Evolutionary conservation across 371 early-diverging fungal species (phyloP).

Genomic region (Ordospora colligata): DNA sequence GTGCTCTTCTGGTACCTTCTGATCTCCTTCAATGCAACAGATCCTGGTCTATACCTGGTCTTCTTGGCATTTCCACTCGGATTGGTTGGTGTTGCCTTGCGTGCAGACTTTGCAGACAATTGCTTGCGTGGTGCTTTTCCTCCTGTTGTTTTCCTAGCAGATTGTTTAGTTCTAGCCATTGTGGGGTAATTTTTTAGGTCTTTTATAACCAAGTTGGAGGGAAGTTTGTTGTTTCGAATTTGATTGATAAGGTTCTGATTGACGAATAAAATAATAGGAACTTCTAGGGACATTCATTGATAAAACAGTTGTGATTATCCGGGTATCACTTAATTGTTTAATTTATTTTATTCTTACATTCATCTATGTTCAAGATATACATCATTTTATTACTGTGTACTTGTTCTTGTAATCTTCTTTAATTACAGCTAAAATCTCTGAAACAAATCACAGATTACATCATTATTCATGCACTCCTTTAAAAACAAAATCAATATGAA

Average conservation of each 20-base stretch:
- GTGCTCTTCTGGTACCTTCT: slow-evolving; percentile 92
- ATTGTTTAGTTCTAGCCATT: slow-evolving; percentile 93
- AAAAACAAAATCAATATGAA: no score
- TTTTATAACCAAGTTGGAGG: slow-evolving; percentile 57
- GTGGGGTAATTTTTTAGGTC: slow-evolving; percentile 32
- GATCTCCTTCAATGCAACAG: slow-evolving; percentile 83
- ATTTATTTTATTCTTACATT: no score
- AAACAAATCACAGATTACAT: no score
- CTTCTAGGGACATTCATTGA: no score
- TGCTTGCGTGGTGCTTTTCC: slow-evolving; percentile 93
- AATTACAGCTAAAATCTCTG: no score
- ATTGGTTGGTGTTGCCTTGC: slow-evolving; percentile 62
- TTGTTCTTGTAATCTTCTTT: no score
- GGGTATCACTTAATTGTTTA: no score
- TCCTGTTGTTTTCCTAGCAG: slow-evolving; percentile 94
- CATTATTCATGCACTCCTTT: no score
- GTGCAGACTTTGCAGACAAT: slow-evolving; percentile 87
- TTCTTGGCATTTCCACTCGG: slow-evolving; percentile 68
- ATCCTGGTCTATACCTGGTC: slow-evolving; percentile 70
- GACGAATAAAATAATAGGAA: background rate
- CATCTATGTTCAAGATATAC: no score
- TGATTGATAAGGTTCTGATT: slow-evolving; percentile 10
- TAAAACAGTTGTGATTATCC: no score
- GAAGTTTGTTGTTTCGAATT: slow-evolving; percentile 31
- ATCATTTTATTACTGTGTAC: no score